Percentiles rank a stretch among this genome's conserved stretches.
Conservation (phyloP, 805 yeast species). For the Teunomyces gatunensis region DNA sequence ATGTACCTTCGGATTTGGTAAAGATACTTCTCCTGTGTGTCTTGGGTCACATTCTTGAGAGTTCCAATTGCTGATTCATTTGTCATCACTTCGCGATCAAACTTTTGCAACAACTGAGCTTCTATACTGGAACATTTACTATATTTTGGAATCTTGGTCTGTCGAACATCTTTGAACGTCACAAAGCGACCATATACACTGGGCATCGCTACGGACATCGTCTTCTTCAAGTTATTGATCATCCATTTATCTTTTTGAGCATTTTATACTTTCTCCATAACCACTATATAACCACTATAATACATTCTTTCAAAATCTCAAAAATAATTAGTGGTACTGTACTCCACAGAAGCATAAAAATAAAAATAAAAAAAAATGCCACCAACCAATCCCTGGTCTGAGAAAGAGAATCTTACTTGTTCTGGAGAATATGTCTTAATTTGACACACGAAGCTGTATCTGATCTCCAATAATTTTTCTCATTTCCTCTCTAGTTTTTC, state of each 20-base stretch:
- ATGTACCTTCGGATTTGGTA: slow-evolving; percentile 6
- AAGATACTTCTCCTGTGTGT: slow-evolving; percentile 6
- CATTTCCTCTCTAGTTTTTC: too few relatives aligned
- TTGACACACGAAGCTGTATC: too few relatives aligned
- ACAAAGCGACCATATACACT: neutral
- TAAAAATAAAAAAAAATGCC: too few relatives aligned
- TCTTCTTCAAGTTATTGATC: neutral
- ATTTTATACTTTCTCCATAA: slow-evolving; percentile 3
- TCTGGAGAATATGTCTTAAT: too few relatives aligned
- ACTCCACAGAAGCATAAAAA: neutral
- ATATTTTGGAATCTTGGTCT: neutral
- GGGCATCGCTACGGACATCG: neutral
- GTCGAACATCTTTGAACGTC: neutral
- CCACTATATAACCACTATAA: slow-evolving; percentile 6
- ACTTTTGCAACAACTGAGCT: slow-evolving; percentile 1
- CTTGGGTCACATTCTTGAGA: neutral
- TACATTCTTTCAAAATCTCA: neutral
- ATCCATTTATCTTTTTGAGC: neutral
- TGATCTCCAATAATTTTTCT: too few relatives aligned
- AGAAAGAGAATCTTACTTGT: too few relatives aligned
- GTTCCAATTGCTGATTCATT: neutral
- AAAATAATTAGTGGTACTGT: neutral
- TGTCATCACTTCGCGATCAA: slow-evolving; percentile 3
- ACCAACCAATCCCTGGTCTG: too few relatives aligned
- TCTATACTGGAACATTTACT: neutral